These are phyloP conservation scores for Cryptosporidium ubiquitum DNA, from an alignment of 169 alveolate species.

Conservation along the genomic window DNA sequence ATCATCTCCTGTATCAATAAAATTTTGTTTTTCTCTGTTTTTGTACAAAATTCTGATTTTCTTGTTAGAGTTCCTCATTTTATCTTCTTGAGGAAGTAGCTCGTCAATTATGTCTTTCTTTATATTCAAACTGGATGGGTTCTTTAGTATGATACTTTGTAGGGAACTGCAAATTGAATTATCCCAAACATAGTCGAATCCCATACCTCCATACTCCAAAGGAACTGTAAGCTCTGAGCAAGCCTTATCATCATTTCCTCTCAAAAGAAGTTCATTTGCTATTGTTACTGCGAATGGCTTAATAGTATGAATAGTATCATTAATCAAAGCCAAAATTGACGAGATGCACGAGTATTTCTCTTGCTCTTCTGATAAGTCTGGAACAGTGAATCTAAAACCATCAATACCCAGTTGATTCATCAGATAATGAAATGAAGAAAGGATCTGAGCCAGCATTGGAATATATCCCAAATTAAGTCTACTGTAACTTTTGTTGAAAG, in stretches of 20 bases:
- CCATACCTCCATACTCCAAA: slow-evolving; percentile 58
- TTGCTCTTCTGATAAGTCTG: slow-evolving; percentile 37
- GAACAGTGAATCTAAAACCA: slow-evolving; percentile 62
- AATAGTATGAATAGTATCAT: slow-evolving; percentile 43
- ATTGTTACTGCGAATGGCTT: slow-evolving; percentile 65
- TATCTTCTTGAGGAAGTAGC: slow-evolving; percentile 43
- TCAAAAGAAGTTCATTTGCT: slow-evolving; percentile 39
- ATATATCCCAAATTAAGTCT: slow-evolving; percentile 39
- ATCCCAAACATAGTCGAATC: slow-evolving; percentile 64
- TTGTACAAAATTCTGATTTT: neutral
- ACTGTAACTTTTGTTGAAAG: slow-evolving; percentile 26
- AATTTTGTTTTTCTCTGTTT: neutral
- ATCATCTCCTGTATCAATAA: neutral
- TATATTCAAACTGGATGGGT: slow-evolving; percentile 14
- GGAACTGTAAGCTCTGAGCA: slow-evolving; percentile 67
- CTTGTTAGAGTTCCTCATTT: slow-evolving; percentile 5
- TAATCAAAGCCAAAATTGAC: slow-evolving; percentile 33
- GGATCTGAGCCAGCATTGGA: slow-evolving; percentile 51
- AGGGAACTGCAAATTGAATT: slow-evolving; percentile 30
- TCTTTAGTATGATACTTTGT: slow-evolving; percentile 18
- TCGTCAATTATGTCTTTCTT: slow-evolving; percentile 40
- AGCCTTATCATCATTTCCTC: slow-evolving; percentile 23
- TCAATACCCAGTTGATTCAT: slow-evolving; percentile 55
- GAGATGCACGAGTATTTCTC: slow-evolving; percentile 20
- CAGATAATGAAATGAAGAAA: slow-evolving; percentile 40